Base-by-base conservation (phyloP, 73 alveolate genomes). In the Symbiodinium natans region DNA sequence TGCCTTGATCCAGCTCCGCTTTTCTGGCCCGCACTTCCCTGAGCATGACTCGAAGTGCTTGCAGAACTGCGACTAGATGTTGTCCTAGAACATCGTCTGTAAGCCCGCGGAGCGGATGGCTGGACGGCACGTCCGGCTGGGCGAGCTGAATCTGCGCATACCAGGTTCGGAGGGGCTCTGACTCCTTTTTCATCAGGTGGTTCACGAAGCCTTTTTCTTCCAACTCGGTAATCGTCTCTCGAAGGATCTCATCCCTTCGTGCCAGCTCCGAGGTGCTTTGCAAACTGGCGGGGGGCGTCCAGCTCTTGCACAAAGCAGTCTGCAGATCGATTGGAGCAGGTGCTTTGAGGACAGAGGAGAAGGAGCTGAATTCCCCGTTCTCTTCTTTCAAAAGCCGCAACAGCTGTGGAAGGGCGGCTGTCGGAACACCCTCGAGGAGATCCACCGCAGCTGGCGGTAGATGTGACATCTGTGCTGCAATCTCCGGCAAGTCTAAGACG, bases 211-310 rank as follows among this genome's bases (percentile, higher is more conserved):
- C 33, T n/a, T 29, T 25, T 74, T 74, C 84, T 42, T 74, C 82
- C 93, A 85, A n/a, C 82, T 85, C 52, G 56, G 80, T 34, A 27
- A 85, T 85, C 40, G 93, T 33, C 93, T 85, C 93, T 40, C 93
- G 39, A 31, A 85, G 82, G 38, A 33, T 39, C 40, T 31, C 82
- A 33, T 85, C 82, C 9, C 38, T 29, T 8, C 56, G 33, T 3
- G 33, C 40, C 52, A 85, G 74, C 34, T 85, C 82, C 1, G n/a
- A 48, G 39, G 36, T 38, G 29, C 31, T 48, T 29, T 6, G 42
- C 82, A 38, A 33, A 82, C 23, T 13, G 10, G 54, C n/a, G 48
- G 80, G 43, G 1, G 34, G 80, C 40, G 38, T 54, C 93, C 80
- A 38, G 56, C 13, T 2, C 39, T 43, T 27, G 33, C 34, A 15